These are phyloP conservation scores for Fusarium fujikuroi DNA, from an alignment of 2,329 filamentous ascomycete genomes.

Conservation along the genomic window DNA sequence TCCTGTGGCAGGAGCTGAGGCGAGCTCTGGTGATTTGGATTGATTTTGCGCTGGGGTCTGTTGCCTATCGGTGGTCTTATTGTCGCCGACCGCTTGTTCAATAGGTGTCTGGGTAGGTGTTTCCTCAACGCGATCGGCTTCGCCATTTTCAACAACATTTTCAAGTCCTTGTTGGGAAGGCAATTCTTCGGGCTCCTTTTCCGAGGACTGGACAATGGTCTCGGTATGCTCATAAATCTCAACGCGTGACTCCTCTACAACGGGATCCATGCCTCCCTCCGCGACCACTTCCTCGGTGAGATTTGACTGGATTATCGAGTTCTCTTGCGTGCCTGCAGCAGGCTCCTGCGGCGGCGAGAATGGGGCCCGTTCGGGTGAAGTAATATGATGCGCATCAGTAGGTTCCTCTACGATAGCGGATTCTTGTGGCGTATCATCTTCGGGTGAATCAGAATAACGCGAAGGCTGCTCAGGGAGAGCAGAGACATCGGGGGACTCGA, in stretches of 20 bases:
- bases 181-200: conserved; percentile 13
- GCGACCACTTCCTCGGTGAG: not conserved
- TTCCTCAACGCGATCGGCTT: conserved; percentile 26
- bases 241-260: conserved; percentile 7
- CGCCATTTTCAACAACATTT: not conserved
- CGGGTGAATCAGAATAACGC: conserved; percentile 15
- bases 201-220: conserved; percentile 34
- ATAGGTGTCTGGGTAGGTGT: conserved; percentile 23
- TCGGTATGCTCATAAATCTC: conserved; percentile 26
- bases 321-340: not conserved
- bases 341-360: conserved; percentile 20
- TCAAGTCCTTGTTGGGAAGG: not conserved
- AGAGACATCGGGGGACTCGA: conserved; percentile 19
- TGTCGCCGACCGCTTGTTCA: not conserved
- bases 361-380: not conserved
- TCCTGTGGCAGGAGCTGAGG: conserved; percentile 1
- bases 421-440: not conserved
- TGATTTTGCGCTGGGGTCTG: not conserved
- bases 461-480: not conserved
- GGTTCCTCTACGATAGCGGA: not conserved
- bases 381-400: not conserved
- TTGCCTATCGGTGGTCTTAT: not conserved
- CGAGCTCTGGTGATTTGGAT: not conserved
- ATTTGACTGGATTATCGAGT: not conserved
- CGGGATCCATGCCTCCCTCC: not conserved